A percentile compares a stretch with the other conserved stretches of the same genome.
Conservation (phyloP, 208 protist species). For the Acanthamoeba triangularis region DNA sequence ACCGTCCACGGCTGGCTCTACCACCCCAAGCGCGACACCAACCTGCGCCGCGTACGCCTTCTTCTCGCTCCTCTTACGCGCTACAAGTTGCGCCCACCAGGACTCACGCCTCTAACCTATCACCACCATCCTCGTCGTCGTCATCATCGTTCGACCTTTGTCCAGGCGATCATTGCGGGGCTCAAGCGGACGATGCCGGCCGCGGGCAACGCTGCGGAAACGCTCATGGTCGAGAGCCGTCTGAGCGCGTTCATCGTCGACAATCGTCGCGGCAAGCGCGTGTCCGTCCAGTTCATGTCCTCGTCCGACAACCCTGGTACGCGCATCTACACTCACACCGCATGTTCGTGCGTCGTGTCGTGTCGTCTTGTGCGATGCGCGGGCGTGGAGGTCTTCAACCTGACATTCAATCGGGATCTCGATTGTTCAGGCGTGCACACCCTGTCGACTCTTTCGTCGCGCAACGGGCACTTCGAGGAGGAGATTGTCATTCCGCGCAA, state of each 20-base stretch:
- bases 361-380: neutral
- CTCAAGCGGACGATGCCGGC: constrained; percentile 43
- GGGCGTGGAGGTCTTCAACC: neutral
- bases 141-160: neutral
- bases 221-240: constrained; percentile 30
- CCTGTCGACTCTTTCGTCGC: constrained; percentile 6
- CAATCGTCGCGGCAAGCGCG: constrained; percentile 59
- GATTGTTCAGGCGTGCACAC: neutral
- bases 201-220: constrained; percentile 30
- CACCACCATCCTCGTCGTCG: neutral
- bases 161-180: neutral
- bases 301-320: neutral
- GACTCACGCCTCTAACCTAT: neutral
- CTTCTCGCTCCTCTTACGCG: too few relatives aligned
- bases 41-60: constrained; percentile 7
- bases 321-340: neutral
- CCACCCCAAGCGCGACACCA: constrained; percentile 61
- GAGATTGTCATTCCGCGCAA: constrained; percentile 53
- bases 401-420: neutral
- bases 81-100: neutral
- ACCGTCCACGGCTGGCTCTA: constrained; percentile 67
- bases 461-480: constrained; percentile 70
- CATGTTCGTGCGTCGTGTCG: neutral
- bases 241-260: constrained; percentile 59
- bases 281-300: constrained; percentile 51